Base-by-base conservation (phyloP, 1,284 basidiomycete genomes). In the Trametes versicolor region DNA sequence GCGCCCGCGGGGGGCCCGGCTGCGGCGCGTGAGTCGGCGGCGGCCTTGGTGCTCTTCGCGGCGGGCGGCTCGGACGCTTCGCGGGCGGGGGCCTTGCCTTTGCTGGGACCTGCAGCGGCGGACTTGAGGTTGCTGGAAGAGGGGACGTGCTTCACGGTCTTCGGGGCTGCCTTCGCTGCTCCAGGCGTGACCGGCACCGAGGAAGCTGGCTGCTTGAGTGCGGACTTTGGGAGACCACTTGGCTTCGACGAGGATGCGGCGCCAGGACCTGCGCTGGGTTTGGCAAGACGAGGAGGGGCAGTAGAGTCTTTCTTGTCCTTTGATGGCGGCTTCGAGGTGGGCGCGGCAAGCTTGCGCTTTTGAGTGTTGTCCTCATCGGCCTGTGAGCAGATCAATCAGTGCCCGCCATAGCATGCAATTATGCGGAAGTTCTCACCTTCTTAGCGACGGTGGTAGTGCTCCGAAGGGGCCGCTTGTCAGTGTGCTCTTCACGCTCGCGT, bases 401-500 rank as follows among this genome's bases (percentile, higher is more conserved):
- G n/a, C 43, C 10, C 17, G 21, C 43, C 29, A 32, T 37, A 17
- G 21, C 52, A 10, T 15, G 1, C 5, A 58, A 15, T 13, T 17
- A 17, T 27, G 4, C 0, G 23, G 3, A 48, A 37, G 25, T 58
- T 56, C 75, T 57, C 70, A 89, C 86, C 83, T 90, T 92, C 75
- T 90, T 92, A 29, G 61, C 29, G 39, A 45, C 27, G 1, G 60
- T n/a, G 17, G 75, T 74, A 15, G 77, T 71, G 68, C 82, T 84
- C 49, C 84, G 80, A 34, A 83, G 70, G 1, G 83, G 82, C 49
- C 87, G 83, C 72, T 92, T 92, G 62, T 89, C 88, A 2, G 88
- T 88, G 62, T 83, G 81, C 70, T 94, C 91, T 67, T 94, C 92
- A 49, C 89, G 84, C 71, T 93, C 91, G 66, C 87, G 85, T 74